A percentile compares a stretch with the other conserved stretches of the same genome.
Evolutionary conservation across 2,329 filamentous ascomycete genomes (phyloP).

Genomic region (Fulvia fulva): DNA sequence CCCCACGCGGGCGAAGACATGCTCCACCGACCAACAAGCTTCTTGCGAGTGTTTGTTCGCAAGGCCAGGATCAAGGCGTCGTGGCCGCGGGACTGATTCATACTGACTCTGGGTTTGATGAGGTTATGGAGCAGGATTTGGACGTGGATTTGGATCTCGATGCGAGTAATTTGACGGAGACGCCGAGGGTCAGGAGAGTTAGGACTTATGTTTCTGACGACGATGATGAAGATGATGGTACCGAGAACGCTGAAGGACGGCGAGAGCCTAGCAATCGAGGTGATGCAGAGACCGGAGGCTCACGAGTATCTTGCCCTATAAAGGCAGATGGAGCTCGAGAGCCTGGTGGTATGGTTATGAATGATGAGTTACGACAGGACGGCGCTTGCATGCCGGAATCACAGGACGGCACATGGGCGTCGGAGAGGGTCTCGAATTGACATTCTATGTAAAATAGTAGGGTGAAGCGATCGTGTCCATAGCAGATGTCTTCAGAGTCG

Average conservation of each 20-base stretch:
- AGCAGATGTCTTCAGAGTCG: too few species aligned
- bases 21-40: constrained; percentile 4
- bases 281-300: not conserved
- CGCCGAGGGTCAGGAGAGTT: not conserved
- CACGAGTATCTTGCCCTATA: not conserved
- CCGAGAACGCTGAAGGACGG: not conserved
- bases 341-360: not conserved
- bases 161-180: constrained; percentile 4
- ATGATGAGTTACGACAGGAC: constrained; percentile 19
- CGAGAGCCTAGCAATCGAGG: not conserved
- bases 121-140: constrained; percentile 44
- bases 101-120: constrained; percentile 38
- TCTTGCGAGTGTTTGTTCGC: constrained; percentile 2
- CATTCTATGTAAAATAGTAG: not conserved
- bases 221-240: not conserved
- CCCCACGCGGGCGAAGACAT: too few species aligned
- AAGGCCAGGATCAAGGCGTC: not conserved
- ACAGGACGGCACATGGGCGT: constrained; percentile 2
- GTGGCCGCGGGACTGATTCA: constrained; percentile 24
- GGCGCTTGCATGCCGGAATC: constrained; percentile 12
- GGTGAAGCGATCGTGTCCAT: not conserved
- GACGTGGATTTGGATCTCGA: constrained; percentile 13
- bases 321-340: not conserved
- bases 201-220: constrained; percentile 8
- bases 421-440: not conserved